Percentiles rank a stretch among this genome's conserved stretches.
Conservation (phyloP, 2,329 filamentous ascomycete species). For the Cryphonectria japonica region DNA sequence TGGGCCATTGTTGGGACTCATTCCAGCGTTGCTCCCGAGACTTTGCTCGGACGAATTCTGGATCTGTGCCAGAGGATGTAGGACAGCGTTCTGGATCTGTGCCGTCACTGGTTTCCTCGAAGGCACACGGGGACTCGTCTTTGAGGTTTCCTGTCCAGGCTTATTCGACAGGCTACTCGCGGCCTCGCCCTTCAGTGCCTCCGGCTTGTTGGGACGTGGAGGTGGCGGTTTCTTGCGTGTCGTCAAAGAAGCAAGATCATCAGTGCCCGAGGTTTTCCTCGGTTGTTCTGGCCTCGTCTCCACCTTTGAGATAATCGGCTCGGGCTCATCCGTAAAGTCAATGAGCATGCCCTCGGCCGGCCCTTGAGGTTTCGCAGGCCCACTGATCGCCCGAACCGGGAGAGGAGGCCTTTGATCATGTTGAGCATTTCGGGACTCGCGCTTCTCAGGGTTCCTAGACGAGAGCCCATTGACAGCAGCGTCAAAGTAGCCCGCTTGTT, state of each 20-base stretch:
- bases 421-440: slow-evolving; percentile 31
- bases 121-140: slow-evolving; percentile 39
- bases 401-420: slow-evolving; percentile 37
- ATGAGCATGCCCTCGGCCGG: slow-evolving; percentile 62
- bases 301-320: slow-evolving; percentile 42
- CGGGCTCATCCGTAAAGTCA: slow-evolving; percentile 60
- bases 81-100: slow-evolving; percentile 30
- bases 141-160: slow-evolving; percentile 33
- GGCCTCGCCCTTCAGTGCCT: slow-evolving; percentile 53
- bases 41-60: slow-evolving; percentile 46
- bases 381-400: slow-evolving; percentile 39
- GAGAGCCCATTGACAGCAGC: slow-evolving; percentile 45
- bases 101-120: slow-evolving; percentile 40
- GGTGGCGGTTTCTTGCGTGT: slow-evolving; percentile 46
- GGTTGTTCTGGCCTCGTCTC: slow-evolving; percentile 39
- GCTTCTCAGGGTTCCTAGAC: slow-evolving; percentile 35
- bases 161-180: slow-evolving; percentile 35
- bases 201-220: slow-evolving; percentile 62
- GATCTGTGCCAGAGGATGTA: slow-evolving; percentile 47
- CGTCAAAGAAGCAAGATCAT: slow-evolving; percentile 25
- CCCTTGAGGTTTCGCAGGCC: slow-evolving; percentile 36
- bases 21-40: slow-evolving; percentile 31
- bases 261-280: slow-evolving; percentile 26
- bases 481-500: slow-evolving; percentile 78
- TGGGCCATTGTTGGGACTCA: slow-evolving; percentile 16